phyloP scores from a whole-genome alignment of 2,329 filamentous ascomycete genomes.

The Hymenotorrendiella dingleyae region DNA sequence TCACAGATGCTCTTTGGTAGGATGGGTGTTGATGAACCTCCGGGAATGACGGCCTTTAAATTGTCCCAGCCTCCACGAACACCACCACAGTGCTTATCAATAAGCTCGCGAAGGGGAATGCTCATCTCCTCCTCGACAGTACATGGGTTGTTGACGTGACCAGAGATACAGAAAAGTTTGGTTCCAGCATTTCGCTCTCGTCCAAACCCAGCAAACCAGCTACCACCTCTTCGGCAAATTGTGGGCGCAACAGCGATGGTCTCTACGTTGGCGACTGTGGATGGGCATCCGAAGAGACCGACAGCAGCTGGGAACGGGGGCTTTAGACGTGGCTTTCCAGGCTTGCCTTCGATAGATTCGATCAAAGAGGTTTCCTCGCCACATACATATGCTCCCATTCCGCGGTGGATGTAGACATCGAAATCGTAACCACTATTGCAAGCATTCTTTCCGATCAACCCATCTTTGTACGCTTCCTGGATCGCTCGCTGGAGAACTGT shows the following conservation, averaged over 20 bases:
- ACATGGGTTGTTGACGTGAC: constrained; percentile 96
- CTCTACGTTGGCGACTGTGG: constrained; percentile 97
- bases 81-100: constrained; percentile 97
- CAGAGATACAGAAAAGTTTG: constrained; percentile 97
- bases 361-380: constrained; percentile 98
- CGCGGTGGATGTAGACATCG: constrained; percentile 93
- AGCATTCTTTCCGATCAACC: constrained; percentile 95
- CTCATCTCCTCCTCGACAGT: constrained; percentile 99
- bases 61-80: constrained; percentile 98
- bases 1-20: constrained; percentile 86
- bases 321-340: constrained; percentile 97
- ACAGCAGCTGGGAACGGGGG: constrained; percentile 96
- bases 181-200: constrained; percentile 95
- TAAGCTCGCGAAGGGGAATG: constrained; percentile 89
- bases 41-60: constrained; percentile 88
- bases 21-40: constrained; percentile 93
- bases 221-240: constrained; percentile 85
- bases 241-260: constrained; percentile 93
- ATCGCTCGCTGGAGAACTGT: constrained; percentile 90
- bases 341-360: constrained; percentile 96
- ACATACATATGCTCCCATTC: constrained; percentile 95
- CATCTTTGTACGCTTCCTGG: constrained; percentile 93
- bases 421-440: constrained; percentile 97
- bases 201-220: constrained; percentile 90
- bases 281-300: constrained; percentile 95